Percentiles rank a stretch among this genome's conserved stretches.
These are phyloP conservation scores for Pseudocercospora eumusae DNA, from an alignment of 2,329 filamentous ascomycete species.

Conservation along the genomic window DNA sequence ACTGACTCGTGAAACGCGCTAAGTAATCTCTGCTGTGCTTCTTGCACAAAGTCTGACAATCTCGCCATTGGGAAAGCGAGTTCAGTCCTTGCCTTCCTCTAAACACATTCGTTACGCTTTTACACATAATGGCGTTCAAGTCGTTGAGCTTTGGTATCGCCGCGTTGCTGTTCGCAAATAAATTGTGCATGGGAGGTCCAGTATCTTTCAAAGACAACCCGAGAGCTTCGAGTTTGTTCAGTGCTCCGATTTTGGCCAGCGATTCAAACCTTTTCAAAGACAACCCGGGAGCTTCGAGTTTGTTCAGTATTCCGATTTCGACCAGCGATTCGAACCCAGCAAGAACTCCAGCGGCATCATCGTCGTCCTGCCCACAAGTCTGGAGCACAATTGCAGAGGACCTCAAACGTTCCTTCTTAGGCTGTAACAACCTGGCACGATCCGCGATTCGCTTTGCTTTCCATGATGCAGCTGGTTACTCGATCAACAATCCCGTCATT, in stretches of 20 bases:
- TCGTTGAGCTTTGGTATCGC: background rate
- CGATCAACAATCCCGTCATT: conserved; percentile 25
- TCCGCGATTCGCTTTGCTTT: conserved; percentile 42
- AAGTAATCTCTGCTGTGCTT: background rate
- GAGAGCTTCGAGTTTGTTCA: background rate
- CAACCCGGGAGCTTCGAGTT: background rate
- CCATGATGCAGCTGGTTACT: conserved; percentile 37
- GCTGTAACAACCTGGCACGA: conserved; percentile 40
- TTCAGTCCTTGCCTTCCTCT: background rate
- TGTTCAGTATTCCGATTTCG: background rate
- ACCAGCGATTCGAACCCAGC: background rate
- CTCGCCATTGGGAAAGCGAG: background rate
- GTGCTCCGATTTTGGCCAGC: background rate
- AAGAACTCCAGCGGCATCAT: background rate
- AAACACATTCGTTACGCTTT: background rate
- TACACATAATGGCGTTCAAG: background rate
- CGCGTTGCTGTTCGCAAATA: background rate
- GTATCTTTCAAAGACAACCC: background rate
- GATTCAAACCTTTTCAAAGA: too few species aligned
- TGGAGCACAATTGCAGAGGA: conserved; percentile 38
- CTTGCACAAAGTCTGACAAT: background rate
- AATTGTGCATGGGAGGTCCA: background rate
- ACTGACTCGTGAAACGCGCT: background rate
- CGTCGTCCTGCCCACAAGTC: conserved; percentile 34
- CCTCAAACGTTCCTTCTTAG: conserved; percentile 27